Evolutionary conservation across 2,329 filamentous ascomycete genomes (phyloP), one percentile per base, ranked within the genome.

Genomic region (Furcasterigmium sp.): DNA sequence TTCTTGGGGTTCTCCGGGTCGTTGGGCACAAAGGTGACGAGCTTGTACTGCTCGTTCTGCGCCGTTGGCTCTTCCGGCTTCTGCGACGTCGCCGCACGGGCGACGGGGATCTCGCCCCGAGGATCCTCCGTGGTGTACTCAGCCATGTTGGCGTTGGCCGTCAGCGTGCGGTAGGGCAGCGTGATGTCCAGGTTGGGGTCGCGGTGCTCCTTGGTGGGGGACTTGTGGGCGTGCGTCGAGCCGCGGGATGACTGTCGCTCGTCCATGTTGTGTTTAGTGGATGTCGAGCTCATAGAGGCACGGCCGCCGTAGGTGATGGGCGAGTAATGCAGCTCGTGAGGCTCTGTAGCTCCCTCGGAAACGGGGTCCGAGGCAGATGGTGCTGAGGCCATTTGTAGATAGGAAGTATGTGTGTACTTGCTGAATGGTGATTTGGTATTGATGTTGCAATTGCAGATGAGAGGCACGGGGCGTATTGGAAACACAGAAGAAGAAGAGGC

Each of bases 1-100:
- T 91, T 93, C 72, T 91, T 91, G 1, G 88, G 87, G 56, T 91
- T 91, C 50, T 83, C 85, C 0, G 79, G 76, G 58, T 93, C 87
- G 46, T 81, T 68, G 3, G 82, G 73, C 4, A 72, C 76, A 57
- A 93, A 95, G 0, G 69, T 69, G 38, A 83, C 76, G 4, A 85
- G 79, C 51, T 67, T 67, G 59, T 76, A 75, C 11, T 55, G 57
- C n/a, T 41, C 43, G 15, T 53, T 39, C 17, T 53, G 50, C 39
- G 59, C 56, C 14, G 29, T 38, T 13, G 44, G 3, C 45, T 51
- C 42, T 35, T 48, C 35, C 17, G 40, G 15, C 15, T 18, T 35
- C 23, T 26, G 23, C 23, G 11, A 7, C 20, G 17, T 5, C 5
- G 51, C 36, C 15, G 39, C 37, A 25, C 41, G 40, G 18, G 43